Conservation (phyloP, 148 eudicot genomes). For the Amaranthus cruentus region DNA sequence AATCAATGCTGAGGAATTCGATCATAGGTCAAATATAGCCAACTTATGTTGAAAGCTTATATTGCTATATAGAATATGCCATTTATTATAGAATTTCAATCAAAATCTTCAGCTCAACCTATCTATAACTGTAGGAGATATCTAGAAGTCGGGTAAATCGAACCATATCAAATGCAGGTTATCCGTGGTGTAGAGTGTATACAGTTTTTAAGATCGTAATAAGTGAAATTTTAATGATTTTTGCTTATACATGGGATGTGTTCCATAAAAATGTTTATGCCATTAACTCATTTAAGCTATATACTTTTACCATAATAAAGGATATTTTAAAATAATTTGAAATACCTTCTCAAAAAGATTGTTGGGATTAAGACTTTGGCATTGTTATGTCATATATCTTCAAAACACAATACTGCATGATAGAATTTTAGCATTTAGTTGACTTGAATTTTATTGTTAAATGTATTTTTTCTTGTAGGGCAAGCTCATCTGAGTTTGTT, state of each 20-base stretch:
- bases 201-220: too few relatives aligned
- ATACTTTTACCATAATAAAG: too few relatives aligned
- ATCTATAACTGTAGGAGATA: background rate
- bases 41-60: background rate
- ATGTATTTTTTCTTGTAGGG: constrained; percentile 39
- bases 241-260: background rate
- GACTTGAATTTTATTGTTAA: background rate
- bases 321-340: too few relatives aligned
- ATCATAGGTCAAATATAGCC: background rate
- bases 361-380: too few relatives aligned
- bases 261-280: too few relatives aligned
- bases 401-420: background rate
- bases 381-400: background rate
- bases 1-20: background rate
- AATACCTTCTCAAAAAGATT: too few relatives aligned
- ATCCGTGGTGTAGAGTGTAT: background rate
- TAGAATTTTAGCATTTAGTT: background rate
- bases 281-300: too few relatives aligned
- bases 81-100: background rate
- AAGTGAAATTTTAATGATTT: background rate
- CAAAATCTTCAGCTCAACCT: background rate
- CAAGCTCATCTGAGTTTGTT: constrained; percentile 70
- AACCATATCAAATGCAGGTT: background rate
- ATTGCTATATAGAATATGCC: background rate
- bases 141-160: background rate